These are phyloP conservation scores for Cantharellus anzutake DNA, from an alignment of 768 basidiomycete species.

Conservation along the genomic window DNA sequence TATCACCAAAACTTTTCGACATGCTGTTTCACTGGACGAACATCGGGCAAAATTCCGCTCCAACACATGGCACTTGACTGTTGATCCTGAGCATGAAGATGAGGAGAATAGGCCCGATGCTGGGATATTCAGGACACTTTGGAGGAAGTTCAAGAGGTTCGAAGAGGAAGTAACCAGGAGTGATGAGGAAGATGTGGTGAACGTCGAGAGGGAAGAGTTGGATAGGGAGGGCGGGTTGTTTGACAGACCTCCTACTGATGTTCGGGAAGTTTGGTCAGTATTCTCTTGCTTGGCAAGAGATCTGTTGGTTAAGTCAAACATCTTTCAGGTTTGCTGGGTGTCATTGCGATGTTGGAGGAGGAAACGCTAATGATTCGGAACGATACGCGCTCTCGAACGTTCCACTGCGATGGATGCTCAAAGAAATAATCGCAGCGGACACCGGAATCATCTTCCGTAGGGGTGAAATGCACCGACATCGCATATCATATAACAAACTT, in stretches of 20 bases:
- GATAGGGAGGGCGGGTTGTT: background rate
- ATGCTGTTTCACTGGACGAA: constrained; percentile 10
- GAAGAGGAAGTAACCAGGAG: background rate
- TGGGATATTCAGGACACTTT: background rate
- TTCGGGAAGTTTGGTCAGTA: constrained; percentile 48
- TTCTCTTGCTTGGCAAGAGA: constrained; percentile 56
- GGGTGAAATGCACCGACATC: background rate
- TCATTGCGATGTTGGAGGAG: constrained; percentile 49
- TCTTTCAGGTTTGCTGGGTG: background rate
- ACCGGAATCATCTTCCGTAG: constrained; percentile 3
- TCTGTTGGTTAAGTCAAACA: constrained; percentile 17
- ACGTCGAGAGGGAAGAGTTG: background rate
- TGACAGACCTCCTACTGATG: constrained; percentile 27
- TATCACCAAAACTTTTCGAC: constrained; percentile 11
- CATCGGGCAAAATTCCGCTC: constrained; percentile 4
- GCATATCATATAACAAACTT: background rate
- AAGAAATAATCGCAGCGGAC: constrained; percentile 5
- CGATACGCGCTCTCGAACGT: constrained; percentile 1
- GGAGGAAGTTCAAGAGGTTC: background rate
- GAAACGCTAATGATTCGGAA: constrained; percentile 20
- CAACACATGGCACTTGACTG: constrained; percentile 1
- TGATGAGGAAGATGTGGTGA: background rate
- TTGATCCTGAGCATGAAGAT: background rate
- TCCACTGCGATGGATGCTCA: constrained; percentile 10
- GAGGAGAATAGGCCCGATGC: background rate